These are phyloP conservation scores for Penicillium paradoxum DNA, from an alignment of 495 filamentous ascomycete genomes.

Conservation along the genomic window DNA sequence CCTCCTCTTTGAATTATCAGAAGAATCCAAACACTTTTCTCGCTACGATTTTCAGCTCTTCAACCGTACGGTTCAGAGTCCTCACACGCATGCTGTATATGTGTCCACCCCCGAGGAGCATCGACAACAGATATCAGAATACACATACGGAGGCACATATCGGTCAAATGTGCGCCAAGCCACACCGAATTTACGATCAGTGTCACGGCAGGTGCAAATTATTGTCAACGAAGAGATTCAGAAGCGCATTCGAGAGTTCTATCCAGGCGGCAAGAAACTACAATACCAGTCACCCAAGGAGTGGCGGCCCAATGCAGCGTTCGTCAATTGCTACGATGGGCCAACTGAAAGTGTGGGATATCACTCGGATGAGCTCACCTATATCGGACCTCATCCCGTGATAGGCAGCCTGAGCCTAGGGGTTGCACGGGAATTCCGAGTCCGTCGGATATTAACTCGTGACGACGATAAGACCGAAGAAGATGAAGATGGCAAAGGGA, in stretches of 20 bases:
- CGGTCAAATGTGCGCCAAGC: slow-evolving; percentile 69
- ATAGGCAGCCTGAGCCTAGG: slow-evolving; percentile 90
- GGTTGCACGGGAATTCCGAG: slow-evolving; percentile 84
- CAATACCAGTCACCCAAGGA: slow-evolving; percentile 64
- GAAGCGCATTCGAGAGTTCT: slow-evolving; percentile 56
- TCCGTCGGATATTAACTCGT: slow-evolving; percentile 64
- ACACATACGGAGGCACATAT: slow-evolving; percentile 74
- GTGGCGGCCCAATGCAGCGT: slow-evolving; percentile 84
- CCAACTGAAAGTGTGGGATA: slow-evolving; percentile 78
- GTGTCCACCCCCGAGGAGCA: slow-evolving; percentile 62
- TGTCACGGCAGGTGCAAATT: slow-evolving; percentile 60
- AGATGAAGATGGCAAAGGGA: slow-evolving; percentile 5
- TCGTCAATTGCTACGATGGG: slow-evolving; percentile 90
- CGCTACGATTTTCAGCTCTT: slow-evolving; percentile 78
- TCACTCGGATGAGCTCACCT: slow-evolving; percentile 89
- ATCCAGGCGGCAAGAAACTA: slow-evolving; percentile 65
- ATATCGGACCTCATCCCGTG: slow-evolving; percentile 78
- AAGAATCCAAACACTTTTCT: slow-evolving; percentile 69
- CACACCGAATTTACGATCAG: slow-evolving; percentile 62
- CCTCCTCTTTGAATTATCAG: slow-evolving; percentile 69
- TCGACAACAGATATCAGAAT: slow-evolving; percentile 64
- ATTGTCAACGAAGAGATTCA: slow-evolving; percentile 71
- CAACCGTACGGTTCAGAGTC: slow-evolving; percentile 73
- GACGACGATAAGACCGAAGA: slow-evolving; percentile 34
- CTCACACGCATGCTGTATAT: slow-evolving; percentile 78